Conservation (phyloP, 2,329 filamentous ascomycete species). For the Aspergillus aculeatinus region DNA sequence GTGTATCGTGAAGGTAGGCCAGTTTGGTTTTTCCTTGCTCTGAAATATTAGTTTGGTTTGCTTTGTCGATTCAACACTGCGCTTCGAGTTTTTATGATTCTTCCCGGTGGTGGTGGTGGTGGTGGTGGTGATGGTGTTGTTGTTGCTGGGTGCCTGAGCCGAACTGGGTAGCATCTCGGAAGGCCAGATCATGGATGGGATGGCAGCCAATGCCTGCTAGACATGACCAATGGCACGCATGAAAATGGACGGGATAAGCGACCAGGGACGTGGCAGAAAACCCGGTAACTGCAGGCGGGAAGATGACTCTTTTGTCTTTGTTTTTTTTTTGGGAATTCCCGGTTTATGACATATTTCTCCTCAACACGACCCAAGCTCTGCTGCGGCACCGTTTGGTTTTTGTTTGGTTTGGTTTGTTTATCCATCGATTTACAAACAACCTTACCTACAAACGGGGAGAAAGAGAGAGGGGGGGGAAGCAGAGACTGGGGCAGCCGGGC, state of each 20-base stretch:
- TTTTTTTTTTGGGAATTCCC: too few species aligned
- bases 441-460: constrained; percentile 7
- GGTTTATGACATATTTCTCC: background rate
- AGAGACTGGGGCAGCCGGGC: constrained; percentile 13
- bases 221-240: background rate
- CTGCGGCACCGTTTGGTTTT: background rate
- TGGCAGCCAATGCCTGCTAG: background rate
- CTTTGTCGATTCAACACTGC: too few species aligned
- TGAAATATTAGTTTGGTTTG: background rate
- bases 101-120: background rate
- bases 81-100: background rate
- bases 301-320: too few species aligned
- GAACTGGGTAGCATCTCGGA: background rate
- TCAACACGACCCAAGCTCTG: background rate
- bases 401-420: constrained; percentile 7
- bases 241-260: background rate
- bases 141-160: background rate
- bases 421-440: background rate
- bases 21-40: constrained; percentile 6
- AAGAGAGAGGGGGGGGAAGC: constrained; percentile 13
- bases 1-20: constrained; percentile 32
- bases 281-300: too few species aligned
- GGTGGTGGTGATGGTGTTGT: background rate
- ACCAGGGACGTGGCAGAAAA: too few species aligned
- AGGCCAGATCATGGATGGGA: background rate